These are phyloP conservation scores for Aspergillus mulundensis DNA, from an alignment of 495 filamentous ascomycete genomes.

Conservation along the genomic window DNA sequence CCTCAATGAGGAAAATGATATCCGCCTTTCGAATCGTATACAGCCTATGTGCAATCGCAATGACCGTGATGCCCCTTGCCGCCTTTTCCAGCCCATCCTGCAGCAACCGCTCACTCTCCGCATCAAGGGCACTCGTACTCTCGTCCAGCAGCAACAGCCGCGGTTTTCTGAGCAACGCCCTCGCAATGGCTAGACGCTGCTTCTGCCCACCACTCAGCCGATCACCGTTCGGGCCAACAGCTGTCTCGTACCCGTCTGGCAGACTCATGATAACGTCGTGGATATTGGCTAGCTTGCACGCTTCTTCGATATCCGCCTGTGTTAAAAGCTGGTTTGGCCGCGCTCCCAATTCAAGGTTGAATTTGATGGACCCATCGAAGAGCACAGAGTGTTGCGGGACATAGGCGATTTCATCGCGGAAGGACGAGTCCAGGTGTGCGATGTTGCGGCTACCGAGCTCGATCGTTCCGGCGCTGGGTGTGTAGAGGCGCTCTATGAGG, in stretches of 20 bases:
- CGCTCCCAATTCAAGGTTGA: slow-evolving; percentile 52
- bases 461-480: slow-evolving; percentile 35
- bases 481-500: slow-evolving; percentile 58
- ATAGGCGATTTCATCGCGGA: slow-evolving; percentile 49
- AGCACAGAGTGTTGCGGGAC: slow-evolving; percentile 53
- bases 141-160: slow-evolving; percentile 70
- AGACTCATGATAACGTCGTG: slow-evolving; percentile 53
- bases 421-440: slow-evolving; percentile 20
- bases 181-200: slow-evolving; percentile 71
- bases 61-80: slow-evolving; percentile 65
- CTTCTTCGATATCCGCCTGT: slow-evolving; percentile 50
- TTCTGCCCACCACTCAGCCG: slow-evolving; percentile 69
- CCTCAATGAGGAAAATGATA: slow-evolving; percentile 68
- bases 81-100: slow-evolving; percentile 63
- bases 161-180: slow-evolving; percentile 67
- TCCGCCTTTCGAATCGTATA: slow-evolving; percentile 73
- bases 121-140: slow-evolving; percentile 68
- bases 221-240: slow-evolving; percentile 59
- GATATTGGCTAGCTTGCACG: slow-evolving; percentile 54
- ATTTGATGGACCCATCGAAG: slow-evolving; percentile 49
- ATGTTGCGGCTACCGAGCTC: slow-evolving; percentile 41
- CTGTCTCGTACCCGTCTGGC: slow-evolving; percentile 60
- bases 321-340: slow-evolving; percentile 38
- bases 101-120: slow-evolving; percentile 64
- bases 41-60: slow-evolving; percentile 72